Conservation (phyloP, 140 eudicot species). For the Cichorium intybus region DNA sequence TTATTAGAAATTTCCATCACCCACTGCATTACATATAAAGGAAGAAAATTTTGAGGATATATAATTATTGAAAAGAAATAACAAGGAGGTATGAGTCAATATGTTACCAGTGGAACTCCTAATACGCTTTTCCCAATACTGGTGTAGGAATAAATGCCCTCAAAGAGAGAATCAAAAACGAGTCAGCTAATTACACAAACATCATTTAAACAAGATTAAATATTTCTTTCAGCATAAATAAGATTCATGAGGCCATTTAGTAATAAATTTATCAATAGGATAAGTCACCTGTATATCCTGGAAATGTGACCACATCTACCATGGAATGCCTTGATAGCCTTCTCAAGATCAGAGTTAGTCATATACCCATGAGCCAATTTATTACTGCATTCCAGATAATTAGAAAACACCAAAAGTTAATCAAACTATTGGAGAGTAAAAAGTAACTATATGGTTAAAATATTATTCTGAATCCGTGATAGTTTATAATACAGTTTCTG, state of each 20-base stretch:
- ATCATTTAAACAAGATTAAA: conserved; percentile 3
- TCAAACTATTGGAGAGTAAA: not conserved
- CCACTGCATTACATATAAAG: conserved; percentile 55
- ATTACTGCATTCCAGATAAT: conserved; percentile 46
- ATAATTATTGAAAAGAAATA: not conserved
- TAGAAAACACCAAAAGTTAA: conserved; percentile 10
- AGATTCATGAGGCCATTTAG: not conserved
- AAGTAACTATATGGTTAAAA: not conserved
- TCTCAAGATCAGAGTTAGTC: conserved; percentile 85
- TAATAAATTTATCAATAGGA: not conserved
- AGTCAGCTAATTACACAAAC: conserved; percentile 43
- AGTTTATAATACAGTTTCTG: conserved; percentile 47
- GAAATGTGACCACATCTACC: conserved; percentile 75
- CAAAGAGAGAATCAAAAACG: conserved; percentile 54
- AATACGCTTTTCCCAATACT: conserved; percentile 90
- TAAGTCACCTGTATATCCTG: conserved; percentile 79
- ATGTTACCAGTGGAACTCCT: conserved; percentile 87
- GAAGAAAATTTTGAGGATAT: conserved; percentile 1
- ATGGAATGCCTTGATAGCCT: conserved; percentile 74
- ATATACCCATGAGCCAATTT: conserved; percentile 73
- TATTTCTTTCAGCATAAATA: conserved; percentile 11
- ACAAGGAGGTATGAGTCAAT: conserved; percentile 13
- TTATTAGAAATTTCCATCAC: conserved; percentile 79
- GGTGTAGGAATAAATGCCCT: conserved; percentile 47
- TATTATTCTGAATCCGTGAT: not conserved